Base-by-base conservation (phyloP, 495 filamentous ascomycete species). In the Trichoderma virens region DNA sequence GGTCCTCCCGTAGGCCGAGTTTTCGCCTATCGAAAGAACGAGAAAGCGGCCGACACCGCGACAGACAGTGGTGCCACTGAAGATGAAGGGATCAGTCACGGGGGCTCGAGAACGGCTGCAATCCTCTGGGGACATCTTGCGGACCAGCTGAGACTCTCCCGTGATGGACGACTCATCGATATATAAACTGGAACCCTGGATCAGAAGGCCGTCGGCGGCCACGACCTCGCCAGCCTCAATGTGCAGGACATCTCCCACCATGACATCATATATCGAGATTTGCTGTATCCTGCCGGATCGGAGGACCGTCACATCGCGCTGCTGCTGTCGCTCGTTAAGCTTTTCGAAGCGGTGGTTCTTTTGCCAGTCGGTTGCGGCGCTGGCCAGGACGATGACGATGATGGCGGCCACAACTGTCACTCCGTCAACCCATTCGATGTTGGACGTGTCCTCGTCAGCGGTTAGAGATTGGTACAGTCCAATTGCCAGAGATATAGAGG, bases 211-310 rank as follows among this genome's bases (percentile, higher is more conserved):
- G 69, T 93, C 90, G 0, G 89, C 90, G 0, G 90, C 89, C 64
- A 96, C 83, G 70, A 96, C 81, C 70, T 97, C 92, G 65, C 93
- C 93, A n/a, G 91, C 87, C 71, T 95, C 90, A 31, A 96, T 73
- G 66, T 88, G 83, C 66, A 96, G 80, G 23, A 97, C 82, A 70
- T 96, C 93, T 41, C 93, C 93, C 20, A 89, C 92, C 5, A 92
- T 79, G 38, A 97, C 73, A 67, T 95, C 90, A 70, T 89, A 84
- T 38, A 96, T 83, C 0, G 88, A 91, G 35, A 97, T 87, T 74
- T 91, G 88, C 54, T 79, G 78, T 0, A 85, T 88, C 69, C 83
- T 88, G 51, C 91, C 91, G 3, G 89, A 93, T 18, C 91, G 86
- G 47, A 89, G 80, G 20, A 90, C 85, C 65, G 91, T 92, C 64